Evolutionary conservation across 306 rosid species (phyloP).

Genomic region (Prosopis cineraria): DNA sequence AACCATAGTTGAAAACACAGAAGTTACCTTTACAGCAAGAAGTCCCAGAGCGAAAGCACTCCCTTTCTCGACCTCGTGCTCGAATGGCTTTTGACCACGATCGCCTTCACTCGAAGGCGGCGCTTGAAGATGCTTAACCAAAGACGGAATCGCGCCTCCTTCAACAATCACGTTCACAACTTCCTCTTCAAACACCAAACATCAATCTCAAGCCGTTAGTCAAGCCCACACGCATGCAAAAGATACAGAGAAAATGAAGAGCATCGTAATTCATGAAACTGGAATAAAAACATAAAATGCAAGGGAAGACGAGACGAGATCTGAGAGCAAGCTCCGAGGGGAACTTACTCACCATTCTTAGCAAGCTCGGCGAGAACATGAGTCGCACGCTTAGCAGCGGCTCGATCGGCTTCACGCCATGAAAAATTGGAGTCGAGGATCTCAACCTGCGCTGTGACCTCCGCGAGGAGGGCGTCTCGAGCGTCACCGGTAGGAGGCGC

Average conservation of each 20-base stretch:
- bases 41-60: slow-evolving; percentile 96
- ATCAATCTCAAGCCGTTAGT: slow-evolving; percentile 10
- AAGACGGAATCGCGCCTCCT: slow-evolving; percentile 89
- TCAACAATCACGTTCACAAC: slow-evolving; percentile 94
- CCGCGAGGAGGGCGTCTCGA: slow-evolving; percentile 58
- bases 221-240: slow-evolving; percentile 24
- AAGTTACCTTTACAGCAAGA: slow-evolving; percentile 89
- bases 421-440: slow-evolving; percentile 77
- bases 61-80: slow-evolving; percentile 98
- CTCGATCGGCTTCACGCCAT: slow-evolving; percentile 84
- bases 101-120: slow-evolving; percentile 63
- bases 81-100: slow-evolving; percentile 60
- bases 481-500: slow-evolving; percentile 72
- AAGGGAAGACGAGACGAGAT: slow-evolving; percentile 48
- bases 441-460: slow-evolving; percentile 63
- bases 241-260: slow-evolving; percentile 13
- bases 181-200: slow-evolving; percentile 62
- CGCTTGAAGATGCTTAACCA: slow-evolving; percentile 85
- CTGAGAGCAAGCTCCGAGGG: slow-evolving; percentile 27
- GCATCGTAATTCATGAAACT: slow-evolving; percentile 28
- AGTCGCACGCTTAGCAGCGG: slow-evolving; percentile 92
- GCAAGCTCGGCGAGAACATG: slow-evolving; percentile 98
- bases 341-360: slow-evolving; percentile 68
- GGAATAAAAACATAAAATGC: slow-evolving; percentile 7
- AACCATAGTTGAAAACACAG: slow-evolving; percentile 12